Percentiles rank a stretch among this genome's conserved stretches.
Evolutionary conservation across 306 rosid species (phyloP).

Genomic region (Prunus mira): DNA sequence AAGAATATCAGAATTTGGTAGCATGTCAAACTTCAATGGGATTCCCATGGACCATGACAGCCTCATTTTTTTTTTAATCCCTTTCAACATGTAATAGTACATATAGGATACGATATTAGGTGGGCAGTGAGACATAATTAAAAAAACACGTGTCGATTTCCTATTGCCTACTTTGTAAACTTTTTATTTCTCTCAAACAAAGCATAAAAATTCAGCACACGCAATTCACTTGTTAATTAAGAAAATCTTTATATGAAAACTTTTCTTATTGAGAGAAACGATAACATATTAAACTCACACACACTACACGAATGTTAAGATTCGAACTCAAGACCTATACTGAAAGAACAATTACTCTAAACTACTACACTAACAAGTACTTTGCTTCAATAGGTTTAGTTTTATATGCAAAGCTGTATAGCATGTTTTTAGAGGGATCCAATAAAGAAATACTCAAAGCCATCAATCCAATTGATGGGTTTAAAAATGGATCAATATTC

Average conservation of each 20-base stretch:
- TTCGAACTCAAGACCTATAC: rapidly evolving
- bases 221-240: neutral
- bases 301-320: rapidly evolving
- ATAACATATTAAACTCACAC: too few species aligned
- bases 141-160: neutral
- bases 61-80: neutral
- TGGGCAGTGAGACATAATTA: neutral
- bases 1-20: constrained; percentile 20
- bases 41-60: constrained; percentile 8
- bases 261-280: too few species aligned
- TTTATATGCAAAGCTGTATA: neutral
- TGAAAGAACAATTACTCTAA: rapidly evolving
- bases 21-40: constrained; percentile 18
- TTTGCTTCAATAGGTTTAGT: too few species aligned
- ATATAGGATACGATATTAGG: neutral
- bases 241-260: neutral
- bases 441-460: neutral
- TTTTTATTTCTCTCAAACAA: too few species aligned
- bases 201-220: too few species aligned
- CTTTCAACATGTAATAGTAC: neutral
- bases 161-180: neutral
- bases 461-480: neutral
- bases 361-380: too few species aligned
- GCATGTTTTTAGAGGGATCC: constrained; percentile 13
- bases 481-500: neutral